A percentile compares a stretch with the other conserved stretches of the same genome.
These are phyloP conservation scores for Schwanniomyces sp. DNA, from an alignment of 805 yeast species.

Conservation along the genomic window DNA sequence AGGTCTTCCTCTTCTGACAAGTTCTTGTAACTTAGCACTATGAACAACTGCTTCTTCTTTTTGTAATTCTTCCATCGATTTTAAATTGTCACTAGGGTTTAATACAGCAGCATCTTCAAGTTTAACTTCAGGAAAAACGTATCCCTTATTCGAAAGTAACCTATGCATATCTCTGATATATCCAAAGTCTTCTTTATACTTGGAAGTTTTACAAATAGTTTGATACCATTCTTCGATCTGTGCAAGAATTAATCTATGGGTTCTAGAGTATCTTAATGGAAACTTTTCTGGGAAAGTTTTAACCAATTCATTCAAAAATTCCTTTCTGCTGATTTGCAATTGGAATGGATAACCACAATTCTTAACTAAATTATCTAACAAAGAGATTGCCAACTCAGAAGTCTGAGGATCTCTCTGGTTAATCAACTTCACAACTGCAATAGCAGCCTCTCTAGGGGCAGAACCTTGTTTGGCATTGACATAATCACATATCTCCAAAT, in stretches of 20 bases:
- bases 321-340: constrained; percentile 90
- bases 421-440: constrained; percentile 77
- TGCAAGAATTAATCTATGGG: constrained; percentile 81
- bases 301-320: constrained; percentile 89
- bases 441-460: constrained; percentile 89
- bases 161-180: constrained; percentile 96
- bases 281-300: constrained; percentile 94
- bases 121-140: constrained; percentile 87
- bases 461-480: constrained; percentile 91
- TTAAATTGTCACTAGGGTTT: constrained; percentile 83
- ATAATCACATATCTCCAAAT: constrained; percentile 89
- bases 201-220: constrained; percentile 85
- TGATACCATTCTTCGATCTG: constrained; percentile 97
- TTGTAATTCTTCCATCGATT: constrained; percentile 86
- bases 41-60: constrained; percentile 92
- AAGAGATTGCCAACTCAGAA: constrained; percentile 76
- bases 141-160: constrained; percentile 84
- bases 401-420: constrained; percentile 84
- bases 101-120: constrained; percentile 90
- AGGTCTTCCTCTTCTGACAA: constrained; percentile 93
- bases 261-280: constrained; percentile 76
- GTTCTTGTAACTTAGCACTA: constrained; percentile 91
- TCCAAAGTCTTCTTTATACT: constrained; percentile 88
- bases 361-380: constrained; percentile 88
- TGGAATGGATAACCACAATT: constrained; percentile 98